Conservation (phyloP, 352 stramenopile species). For the Globisporangium parvum region DNA sequence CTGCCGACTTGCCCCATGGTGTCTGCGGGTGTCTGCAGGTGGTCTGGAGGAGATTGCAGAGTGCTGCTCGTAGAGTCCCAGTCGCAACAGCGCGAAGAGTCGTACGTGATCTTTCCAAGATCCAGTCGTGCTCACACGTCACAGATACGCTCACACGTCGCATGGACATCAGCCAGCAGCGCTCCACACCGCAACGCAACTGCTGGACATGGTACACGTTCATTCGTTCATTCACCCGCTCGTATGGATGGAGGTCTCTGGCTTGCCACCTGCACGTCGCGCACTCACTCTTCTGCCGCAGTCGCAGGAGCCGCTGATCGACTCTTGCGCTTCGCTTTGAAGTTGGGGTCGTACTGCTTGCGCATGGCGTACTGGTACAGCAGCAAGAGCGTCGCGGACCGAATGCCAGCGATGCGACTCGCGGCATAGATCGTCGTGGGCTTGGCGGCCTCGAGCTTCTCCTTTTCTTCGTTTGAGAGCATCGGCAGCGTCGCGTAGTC, state of each 20-base stretch:
- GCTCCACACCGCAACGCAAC: no score
- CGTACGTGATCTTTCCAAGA: background rate
- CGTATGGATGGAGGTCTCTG: background rate
- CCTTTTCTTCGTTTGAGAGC: conserved; percentile 94
- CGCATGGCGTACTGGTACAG: conserved; percentile 71
- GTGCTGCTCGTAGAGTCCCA: no score
- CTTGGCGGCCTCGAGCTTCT: conserved; percentile 85
- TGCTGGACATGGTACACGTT: background rate
- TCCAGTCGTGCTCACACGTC: background rate
- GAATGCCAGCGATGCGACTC: conserved; percentile 90
- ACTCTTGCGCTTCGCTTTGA: conserved; percentile 19
- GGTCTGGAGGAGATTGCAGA: background rate
- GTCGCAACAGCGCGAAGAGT: background rate
- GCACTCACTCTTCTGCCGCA: background rate
- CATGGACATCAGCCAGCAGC: no score
- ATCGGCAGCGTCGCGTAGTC: conserved; percentile 92
- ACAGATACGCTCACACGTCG: no score
- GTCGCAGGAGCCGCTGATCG: background rate
- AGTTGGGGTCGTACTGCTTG: conserved; percentile 20
- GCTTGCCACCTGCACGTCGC: background rate
- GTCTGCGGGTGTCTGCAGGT: background rate
- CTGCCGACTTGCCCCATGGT: conserved; percentile 11
- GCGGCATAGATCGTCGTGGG: conserved; percentile 94
- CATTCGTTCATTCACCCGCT: no score
- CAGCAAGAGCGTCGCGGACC: conserved; percentile 68